Percentiles rank a stretch among this genome's conserved stretches.
Conservation (phyloP, 2,329 filamentous ascomycete genomes). For the Cladosporium sp. region DNA sequence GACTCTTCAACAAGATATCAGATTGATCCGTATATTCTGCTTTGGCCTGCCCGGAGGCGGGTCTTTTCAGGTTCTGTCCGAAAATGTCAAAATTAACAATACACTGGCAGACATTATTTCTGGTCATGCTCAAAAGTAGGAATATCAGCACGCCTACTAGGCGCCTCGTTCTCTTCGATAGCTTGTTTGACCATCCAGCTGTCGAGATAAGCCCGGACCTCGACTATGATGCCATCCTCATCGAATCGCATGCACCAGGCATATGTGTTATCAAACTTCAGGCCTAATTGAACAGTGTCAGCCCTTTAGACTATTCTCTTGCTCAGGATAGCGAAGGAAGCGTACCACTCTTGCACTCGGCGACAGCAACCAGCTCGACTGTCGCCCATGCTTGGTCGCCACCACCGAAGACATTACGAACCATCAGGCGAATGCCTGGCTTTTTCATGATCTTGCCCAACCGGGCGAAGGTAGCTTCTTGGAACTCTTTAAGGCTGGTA, state of each 20-base stretch:
- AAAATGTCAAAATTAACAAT: background rate
- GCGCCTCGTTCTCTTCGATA: conserved; percentile 21
- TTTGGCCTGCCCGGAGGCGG: background rate
- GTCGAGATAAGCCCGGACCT: conserved; percentile 29
- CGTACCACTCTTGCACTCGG: conserved; percentile 32
- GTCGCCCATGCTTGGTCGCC: conserved; percentile 32
- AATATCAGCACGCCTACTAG: conserved; percentile 21
- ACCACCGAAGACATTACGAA: conserved; percentile 31
- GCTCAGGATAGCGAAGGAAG: background rate
- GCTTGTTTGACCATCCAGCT: conserved; percentile 25
- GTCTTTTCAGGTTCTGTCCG: background rate
- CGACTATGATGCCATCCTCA: conserved; percentile 29
- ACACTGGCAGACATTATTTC: background rate
- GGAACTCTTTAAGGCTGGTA: conserved; percentile 18
- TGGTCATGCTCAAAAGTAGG: conserved; percentile 3
- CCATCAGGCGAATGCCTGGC: conserved; percentile 26
- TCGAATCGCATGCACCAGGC: conserved; percentile 33
- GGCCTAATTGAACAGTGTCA: conserved; percentile 15
- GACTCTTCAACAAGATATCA: background rate
- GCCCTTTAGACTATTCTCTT: background rate
- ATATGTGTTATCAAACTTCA: conserved; percentile 28
- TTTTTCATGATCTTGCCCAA: conserved; percentile 24
- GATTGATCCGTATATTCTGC: background rate
- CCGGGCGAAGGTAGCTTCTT: conserved; percentile 19
- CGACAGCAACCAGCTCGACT: conserved; percentile 31